Base-by-base conservation (phyloP, 805 yeast species). In the Barnettozyma populi region DNA sequence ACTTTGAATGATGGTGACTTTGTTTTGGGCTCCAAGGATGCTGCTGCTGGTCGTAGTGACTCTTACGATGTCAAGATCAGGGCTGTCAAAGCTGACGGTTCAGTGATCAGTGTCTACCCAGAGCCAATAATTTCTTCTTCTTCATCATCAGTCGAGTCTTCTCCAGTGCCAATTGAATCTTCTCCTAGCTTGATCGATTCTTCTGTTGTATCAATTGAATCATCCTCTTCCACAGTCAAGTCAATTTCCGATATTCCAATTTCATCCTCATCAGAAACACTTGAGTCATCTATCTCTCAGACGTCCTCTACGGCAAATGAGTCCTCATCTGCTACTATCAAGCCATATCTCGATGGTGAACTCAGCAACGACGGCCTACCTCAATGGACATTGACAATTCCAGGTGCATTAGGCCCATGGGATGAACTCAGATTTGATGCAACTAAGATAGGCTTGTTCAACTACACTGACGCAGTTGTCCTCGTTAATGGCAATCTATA, bases 401-500 rank as follows among this genome's bases (percentile, higher is more conserved):
- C 60, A 45, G 57, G 55, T 34, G 39, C 42, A 13, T 45, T 53
- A 41, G 54, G 55, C 25, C 54, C 56, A 51, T 54, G 60, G 60
- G 32, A 45, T 18, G 43, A 42, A 7, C 31, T 54, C 18, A 36
- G 49, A 2, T 8, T 54, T 14, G 21, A 43, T 7, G 51, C 43
- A n/a, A 27, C 45, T 24, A 46, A 36, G 19, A 14, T 23, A 23
- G 51, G 50, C 25, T 25, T 32, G 10, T 51, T 51, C 44, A 36
- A 9, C 4, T 52, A 46, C 46, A 43, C 42, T 5, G 32, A 27
- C 16, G 47, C 46, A 25, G 36, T 34, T 29, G 38, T 39, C 11
- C 31, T 38, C 13, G 45, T 49, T 29, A 46, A 44, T 36, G 57
- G 53, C 43, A 43, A 13, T 8, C 11, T 5, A 1, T 18, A 13